Evolutionary conservation across 345 rosid genomes (phyloP).

Genomic region (Viola odorata): DNA sequence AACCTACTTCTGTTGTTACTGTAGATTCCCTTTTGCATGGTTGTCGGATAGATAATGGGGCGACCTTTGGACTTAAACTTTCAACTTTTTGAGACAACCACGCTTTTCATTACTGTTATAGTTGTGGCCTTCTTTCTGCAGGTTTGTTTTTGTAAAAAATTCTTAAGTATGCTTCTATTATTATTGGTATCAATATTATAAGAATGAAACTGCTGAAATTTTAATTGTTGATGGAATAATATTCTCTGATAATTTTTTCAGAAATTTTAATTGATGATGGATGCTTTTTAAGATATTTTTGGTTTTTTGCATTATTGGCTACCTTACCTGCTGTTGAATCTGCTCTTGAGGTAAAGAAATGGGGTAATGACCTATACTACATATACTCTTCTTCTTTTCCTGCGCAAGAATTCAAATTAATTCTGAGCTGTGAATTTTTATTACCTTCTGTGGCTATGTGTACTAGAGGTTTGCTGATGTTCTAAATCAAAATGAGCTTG

Average conservation of each 20-base stretch:
- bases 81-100: conserved; percentile 82
- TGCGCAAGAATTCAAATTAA: too few relatives aligned
- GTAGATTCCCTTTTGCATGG: conserved; percentile 81
- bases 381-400: too few relatives aligned
- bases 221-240: too few relatives aligned
- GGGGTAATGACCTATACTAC: not conserved
- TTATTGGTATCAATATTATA: too few relatives aligned
- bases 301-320: too few relatives aligned
- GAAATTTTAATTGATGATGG: too few relatives aligned
- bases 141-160: conserved; percentile 32
- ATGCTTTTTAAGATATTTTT: too few relatives aligned
- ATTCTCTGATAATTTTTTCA: too few relatives aligned
- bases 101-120: conserved; percentile 63
- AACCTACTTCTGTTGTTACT: not conserved
- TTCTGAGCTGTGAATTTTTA: too few relatives aligned
- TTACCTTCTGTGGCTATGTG: too few relatives aligned
- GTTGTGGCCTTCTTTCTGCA: conserved; percentile 79
- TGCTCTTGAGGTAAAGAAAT: conserved; percentile 63
- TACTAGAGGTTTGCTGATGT: conserved; percentile 71
- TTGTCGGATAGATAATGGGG: conserved; percentile 77
- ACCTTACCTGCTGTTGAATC: conserved; percentile 72
- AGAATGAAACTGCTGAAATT: too few relatives aligned
- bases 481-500: conserved; percentile 63
- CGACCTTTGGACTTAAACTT: conserved; percentile 75
- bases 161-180: too few relatives aligned